A percentile compares a stretch with the other conserved stretches of the same genome.
These are phyloP conservation scores for Cercospora brassicicola DNA, from an alignment of 2,329 filamentous ascomycete species.

Conservation along the genomic window DNA sequence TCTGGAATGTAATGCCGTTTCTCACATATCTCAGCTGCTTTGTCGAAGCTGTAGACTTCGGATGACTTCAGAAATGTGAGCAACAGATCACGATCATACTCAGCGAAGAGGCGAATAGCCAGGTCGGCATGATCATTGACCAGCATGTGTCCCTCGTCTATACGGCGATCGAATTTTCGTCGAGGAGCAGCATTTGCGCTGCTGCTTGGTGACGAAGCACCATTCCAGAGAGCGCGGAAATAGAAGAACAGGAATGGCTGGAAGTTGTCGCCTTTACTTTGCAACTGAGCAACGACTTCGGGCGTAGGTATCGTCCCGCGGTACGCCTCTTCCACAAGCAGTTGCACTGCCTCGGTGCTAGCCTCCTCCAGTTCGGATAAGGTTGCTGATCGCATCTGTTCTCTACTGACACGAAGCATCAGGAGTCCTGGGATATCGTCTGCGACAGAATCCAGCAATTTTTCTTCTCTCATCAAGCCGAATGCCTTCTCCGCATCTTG, in stretches of 20 bases:
- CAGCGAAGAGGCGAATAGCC: slow-evolving; percentile 80
- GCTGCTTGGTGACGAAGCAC: slow-evolving; percentile 2
- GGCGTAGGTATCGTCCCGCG: slow-evolving; percentile 79
- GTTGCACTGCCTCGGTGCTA: slow-evolving; percentile 77
- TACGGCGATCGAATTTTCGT: slow-evolving; percentile 29
- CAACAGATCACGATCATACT: slow-evolving; percentile 74
- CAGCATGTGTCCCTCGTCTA: slow-evolving; percentile 62
- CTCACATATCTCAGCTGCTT: slow-evolving; percentile 76
- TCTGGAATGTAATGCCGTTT: slow-evolving; percentile 78
- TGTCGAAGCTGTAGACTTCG: slow-evolving; percentile 78
- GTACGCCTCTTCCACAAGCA: slow-evolving; percentile 88
- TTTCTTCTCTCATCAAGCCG: slow-evolving; percentile 78
- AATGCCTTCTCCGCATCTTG: slow-evolving; percentile 92
- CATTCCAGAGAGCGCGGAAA: slow-evolving; percentile 76
- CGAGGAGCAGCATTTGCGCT: slow-evolving; percentile 26
- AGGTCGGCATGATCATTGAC: slow-evolving; percentile 83
- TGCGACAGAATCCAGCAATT: slow-evolving; percentile 82
- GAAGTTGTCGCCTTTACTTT: slow-evolving; percentile 58
- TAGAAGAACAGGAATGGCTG: slow-evolving; percentile 88
- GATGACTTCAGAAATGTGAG: slow-evolving; percentile 89
- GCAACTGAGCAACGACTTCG: slow-evolving; percentile 75
- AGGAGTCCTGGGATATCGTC: slow-evolving; percentile 92
- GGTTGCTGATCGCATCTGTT: slow-evolving; percentile 65
- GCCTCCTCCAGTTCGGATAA: slow-evolving; percentile 72
- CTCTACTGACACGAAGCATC: slow-evolving; percentile 75